Conservation (phyloP, 2,329 filamentous ascomycete species). For the Talaromyces sp. region DNA sequence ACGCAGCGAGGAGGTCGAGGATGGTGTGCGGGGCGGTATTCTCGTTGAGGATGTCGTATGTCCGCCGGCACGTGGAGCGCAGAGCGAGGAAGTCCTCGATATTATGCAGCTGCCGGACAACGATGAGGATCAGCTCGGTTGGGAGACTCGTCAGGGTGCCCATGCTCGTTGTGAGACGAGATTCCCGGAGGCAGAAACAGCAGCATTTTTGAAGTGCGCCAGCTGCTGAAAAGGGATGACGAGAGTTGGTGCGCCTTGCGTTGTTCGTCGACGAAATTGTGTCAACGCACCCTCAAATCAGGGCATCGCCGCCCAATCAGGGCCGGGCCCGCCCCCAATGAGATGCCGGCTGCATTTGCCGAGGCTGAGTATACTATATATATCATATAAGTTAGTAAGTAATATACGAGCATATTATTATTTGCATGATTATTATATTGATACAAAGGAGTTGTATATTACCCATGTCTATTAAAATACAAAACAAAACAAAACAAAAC, state of each 20-base stretch:
- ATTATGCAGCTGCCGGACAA: slow-evolving; percentile 12
- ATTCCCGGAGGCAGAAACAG: background rate
- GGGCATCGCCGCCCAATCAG: background rate
- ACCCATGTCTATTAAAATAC: background rate
- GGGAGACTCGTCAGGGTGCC: background rate
- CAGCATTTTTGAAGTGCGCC: background rate
- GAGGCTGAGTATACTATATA: background rate
- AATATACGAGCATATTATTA: background rate
- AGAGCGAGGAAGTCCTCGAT: slow-evolving; percentile 29
- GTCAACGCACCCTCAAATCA: background rate
- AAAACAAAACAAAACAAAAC: background rate
- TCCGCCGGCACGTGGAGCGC: slow-evolving; percentile 20
- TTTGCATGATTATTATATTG: background rate
- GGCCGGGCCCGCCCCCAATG: background rate
- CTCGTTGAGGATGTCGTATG: slow-evolving; percentile 14
- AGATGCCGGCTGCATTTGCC: background rate
- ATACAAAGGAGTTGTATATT: no score
- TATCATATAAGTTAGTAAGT: no score
- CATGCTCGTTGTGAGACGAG: background rate
- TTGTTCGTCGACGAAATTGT: background rate
- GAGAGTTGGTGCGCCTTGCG: background rate
- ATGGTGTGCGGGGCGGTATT: slow-evolving; percentile 21
- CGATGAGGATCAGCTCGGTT: background rate
- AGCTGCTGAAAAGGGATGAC: no score
- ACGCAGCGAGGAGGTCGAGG: slow-evolving; percentile 26